phyloP scores from a whole-genome alignment of 495 filamentous ascomycete genomes.

The Penicillium taxi region DNA sequence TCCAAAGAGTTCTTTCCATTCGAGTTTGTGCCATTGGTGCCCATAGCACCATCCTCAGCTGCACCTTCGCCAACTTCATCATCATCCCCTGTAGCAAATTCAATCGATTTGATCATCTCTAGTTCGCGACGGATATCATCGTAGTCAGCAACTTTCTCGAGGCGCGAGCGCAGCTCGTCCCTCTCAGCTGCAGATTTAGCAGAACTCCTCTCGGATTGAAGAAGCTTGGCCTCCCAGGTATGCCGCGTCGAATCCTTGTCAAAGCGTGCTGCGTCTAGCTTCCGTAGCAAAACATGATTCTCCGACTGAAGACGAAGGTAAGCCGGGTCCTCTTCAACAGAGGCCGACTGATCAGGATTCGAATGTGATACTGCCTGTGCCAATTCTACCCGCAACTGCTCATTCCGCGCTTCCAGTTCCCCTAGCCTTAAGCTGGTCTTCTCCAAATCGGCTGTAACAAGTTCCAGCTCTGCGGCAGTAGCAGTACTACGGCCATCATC shows the following conservation, averaged over 20 bases:
- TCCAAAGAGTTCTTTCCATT: conserved; percentile 76
- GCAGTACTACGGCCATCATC: conserved; percentile 51
- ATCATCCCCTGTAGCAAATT: conserved; percentile 86
- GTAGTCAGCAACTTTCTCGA: conserved; percentile 89
- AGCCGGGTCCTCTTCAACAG: conserved; percentile 76
- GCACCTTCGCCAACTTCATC: conserved; percentile 46
- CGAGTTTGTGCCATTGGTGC: conserved; percentile 46
- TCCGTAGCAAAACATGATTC: conserved; percentile 81
- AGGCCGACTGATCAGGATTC: conserved; percentile 45
- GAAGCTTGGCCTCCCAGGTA: conserved; percentile 61
- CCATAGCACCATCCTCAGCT: conserved; percentile 19
- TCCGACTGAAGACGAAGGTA: conserved; percentile 83
- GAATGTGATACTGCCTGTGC: conserved; percentile 77
- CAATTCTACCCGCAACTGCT: conserved; percentile 83
- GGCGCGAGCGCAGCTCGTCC: conserved; percentile 65
- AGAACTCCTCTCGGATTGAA: conserved; percentile 35
- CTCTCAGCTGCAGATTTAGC: conserved; percentile 59
- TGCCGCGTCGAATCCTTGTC: conserved; percentile 75
- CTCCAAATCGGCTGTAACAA: conserved; percentile 85
- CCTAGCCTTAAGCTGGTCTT: conserved; percentile 78
- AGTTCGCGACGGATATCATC: conserved; percentile 92
- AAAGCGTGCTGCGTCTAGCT: conserved; percentile 70
- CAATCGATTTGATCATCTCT: conserved; percentile 93
- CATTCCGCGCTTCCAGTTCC: conserved; percentile 89
- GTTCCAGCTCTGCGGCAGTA: conserved; percentile 83